Conservation (phyloP, 176 grass and related monocot genomes). For the Melocanna baccifera region DNA sequence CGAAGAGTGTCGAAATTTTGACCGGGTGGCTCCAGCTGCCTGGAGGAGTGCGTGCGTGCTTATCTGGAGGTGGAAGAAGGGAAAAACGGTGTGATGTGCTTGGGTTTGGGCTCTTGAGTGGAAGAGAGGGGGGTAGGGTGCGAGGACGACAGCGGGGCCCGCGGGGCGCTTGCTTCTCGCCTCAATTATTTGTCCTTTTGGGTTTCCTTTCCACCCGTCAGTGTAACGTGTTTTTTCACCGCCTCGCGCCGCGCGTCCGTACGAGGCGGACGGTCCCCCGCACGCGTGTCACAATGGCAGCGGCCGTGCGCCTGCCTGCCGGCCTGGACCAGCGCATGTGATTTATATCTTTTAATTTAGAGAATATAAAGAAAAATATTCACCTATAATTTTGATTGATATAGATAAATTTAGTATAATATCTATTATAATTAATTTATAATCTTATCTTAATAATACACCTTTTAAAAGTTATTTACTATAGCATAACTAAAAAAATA, state of each 20-base stretch:
- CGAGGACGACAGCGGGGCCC: not conserved
- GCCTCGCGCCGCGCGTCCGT: not conserved
- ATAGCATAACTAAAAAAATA: too few relatives aligned
- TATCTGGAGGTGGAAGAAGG: not conserved
- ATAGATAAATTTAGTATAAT: too few relatives aligned
- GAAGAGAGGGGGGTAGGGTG: not conserved
- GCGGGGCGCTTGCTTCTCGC: not conserved
- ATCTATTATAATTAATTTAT: too few relatives aligned
- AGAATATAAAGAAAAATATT: too few relatives aligned
- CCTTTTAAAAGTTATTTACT: too few relatives aligned
- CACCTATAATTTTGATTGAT: too few relatives aligned
- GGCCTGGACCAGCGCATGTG: too few relatives aligned
- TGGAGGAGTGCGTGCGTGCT: not conserved
- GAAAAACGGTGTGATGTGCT: not conserved
- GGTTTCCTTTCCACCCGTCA: constrained; percentile 28
- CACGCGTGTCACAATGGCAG: not conserved
- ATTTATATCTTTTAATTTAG: too few relatives aligned
- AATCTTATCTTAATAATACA: too few relatives aligned
- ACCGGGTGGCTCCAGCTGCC: not conserved
- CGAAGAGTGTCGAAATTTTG: not conserved
- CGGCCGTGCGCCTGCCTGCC: not conserved
- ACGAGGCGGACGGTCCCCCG: not conserved
- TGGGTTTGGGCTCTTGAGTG: not conserved
- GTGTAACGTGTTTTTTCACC: not conserved
- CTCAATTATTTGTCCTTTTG: constrained; percentile 42